Evolutionary conservation across 805 yeast species (phyloP).

Genomic region (Middelhovenomyces tepae): DNA sequence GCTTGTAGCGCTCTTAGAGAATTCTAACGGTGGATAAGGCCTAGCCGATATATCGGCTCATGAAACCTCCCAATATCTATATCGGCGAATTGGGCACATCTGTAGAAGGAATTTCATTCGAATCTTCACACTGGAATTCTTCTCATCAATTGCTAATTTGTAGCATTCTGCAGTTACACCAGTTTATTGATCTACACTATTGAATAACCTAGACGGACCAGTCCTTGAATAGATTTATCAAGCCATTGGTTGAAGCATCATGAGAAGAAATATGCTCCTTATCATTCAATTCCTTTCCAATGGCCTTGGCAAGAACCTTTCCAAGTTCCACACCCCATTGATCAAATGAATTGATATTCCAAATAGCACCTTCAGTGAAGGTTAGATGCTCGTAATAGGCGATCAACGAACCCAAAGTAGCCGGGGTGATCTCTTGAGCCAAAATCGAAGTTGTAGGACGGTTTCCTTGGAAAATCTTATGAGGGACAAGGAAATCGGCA

Average conservation of each 20-base stretch:
- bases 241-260: constrained; percentile 84
- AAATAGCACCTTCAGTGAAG: constrained; percentile 96
- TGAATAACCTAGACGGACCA: constrained; percentile 40
- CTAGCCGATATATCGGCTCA: no score
- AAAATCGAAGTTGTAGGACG: constrained; percentile 97
- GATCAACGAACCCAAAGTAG: constrained; percentile 88
- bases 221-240: constrained; percentile 89
- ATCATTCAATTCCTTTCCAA: constrained; percentile 79
- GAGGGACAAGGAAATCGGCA: constrained; percentile 78
- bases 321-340: constrained; percentile 99
- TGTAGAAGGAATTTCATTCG: no score
- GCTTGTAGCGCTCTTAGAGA: no score
- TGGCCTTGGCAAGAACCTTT: constrained; percentile 92
- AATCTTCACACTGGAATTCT: no score
- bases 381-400: constrained; percentile 97
- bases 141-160: no score
- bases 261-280: constrained; percentile 50
- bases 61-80: no score
- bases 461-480: constrained; percentile 95
- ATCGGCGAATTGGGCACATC: no score
- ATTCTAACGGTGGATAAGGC: no score
- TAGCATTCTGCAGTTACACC: no score
- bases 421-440: constrained; percentile 94
- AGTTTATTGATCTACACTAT: constrained; percentile 2
- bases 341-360: constrained; percentile 99